Base-by-base conservation (phyloP, 371 early-diverging fungal species). In the Entomophthora muscae region DNA sequence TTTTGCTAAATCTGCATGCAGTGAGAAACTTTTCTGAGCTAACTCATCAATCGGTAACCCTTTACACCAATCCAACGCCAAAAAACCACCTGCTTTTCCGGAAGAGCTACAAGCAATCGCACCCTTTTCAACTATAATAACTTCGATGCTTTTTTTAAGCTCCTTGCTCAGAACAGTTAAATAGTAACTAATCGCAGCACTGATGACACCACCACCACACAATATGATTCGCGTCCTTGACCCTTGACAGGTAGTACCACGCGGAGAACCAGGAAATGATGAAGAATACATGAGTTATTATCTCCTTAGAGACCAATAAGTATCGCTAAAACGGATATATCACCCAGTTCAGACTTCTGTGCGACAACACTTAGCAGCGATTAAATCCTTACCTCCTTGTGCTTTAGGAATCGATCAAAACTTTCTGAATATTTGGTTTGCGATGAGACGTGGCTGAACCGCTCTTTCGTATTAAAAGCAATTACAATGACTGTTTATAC, bases 71-170 rank as follows among this genome's bases (percentile, higher is more conserved):
- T 82, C 78, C 24, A 75, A 70, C 13, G 86, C 82, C 24, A 86
- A 71, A n/a, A 66, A 86, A 7, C 87, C 87, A 63, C 86, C 87
- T 3, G 84, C 79, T 66, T 80, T 82, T 1, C 87, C 86, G 42
- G 82, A 83, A 12, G 85, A 83, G 53, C 72, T 76, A 65, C 75
- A 76, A 1, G 83, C 85, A 29, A 85, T 76, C 26, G 71, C 75
- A 23, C 76, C 72, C 65, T 77, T 74, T 68, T 84, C 86, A 32
- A 85, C 57, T 12, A 83, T 70, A 1, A 78, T 75, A 23, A 78
- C 69, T 28, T 63, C 66, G 3, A 76, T 56, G 32, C 66, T 66
- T 62, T 52, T 65, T 29, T 53, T 70, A 22, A 52, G 66, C 53
- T 64, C 63, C 65, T 53, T 70, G 30, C 70, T 69, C 65, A 65